Conservation (phyloP, 1,139 yeast species). For the Yamadazyma trypodendri region DNA sequence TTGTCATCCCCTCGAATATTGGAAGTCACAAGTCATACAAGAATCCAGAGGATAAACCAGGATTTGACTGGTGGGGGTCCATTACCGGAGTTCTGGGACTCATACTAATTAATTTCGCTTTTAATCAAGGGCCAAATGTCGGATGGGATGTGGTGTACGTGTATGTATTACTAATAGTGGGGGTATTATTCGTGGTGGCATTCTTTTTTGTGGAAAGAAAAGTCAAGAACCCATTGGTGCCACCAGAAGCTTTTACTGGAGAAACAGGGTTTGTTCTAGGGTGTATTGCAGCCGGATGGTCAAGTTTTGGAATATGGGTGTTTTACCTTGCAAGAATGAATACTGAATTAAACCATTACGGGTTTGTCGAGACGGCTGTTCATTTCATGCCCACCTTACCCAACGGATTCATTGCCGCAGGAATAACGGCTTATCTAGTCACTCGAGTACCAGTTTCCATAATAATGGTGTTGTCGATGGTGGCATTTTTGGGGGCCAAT, state of each 20-base stretch:
- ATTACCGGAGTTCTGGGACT: constrained; percentile 37
- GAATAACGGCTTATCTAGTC: constrained; percentile 39
- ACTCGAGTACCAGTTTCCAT: constrained; percentile 36
- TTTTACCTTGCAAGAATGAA: constrained; percentile 43
- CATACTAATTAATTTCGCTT: constrained; percentile 54
- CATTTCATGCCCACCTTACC: constrained; percentile 39
- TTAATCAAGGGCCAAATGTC: constrained; percentile 62
- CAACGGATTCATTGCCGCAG: constrained; percentile 48
- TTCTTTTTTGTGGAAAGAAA: constrained; percentile 36
- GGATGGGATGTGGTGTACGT: constrained; percentile 56
- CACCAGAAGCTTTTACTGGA: constrained; percentile 38
- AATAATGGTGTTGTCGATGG: constrained; percentile 41
- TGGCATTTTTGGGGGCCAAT: constrained; percentile 14
- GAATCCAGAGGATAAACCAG: constrained; percentile 11
- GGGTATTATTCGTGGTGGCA: constrained; percentile 32
- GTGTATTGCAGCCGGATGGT: constrained; percentile 58
- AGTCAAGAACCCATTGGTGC: constrained; percentile 46
- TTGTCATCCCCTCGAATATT: constrained; percentile 43
- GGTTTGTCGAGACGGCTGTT: constrained; percentile 39
- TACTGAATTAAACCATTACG: constrained; percentile 25
- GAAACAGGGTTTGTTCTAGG: constrained; percentile 47
- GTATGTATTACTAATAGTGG: constrained; percentile 50
- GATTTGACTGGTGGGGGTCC: constrained; percentile 46
- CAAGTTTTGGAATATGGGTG: constrained; percentile 60
- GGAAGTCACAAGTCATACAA: constrained; percentile 17